Conservation (phyloP, 2,329 filamentous ascomycete species). For the Pseudofabraea citricarpa region DNA sequence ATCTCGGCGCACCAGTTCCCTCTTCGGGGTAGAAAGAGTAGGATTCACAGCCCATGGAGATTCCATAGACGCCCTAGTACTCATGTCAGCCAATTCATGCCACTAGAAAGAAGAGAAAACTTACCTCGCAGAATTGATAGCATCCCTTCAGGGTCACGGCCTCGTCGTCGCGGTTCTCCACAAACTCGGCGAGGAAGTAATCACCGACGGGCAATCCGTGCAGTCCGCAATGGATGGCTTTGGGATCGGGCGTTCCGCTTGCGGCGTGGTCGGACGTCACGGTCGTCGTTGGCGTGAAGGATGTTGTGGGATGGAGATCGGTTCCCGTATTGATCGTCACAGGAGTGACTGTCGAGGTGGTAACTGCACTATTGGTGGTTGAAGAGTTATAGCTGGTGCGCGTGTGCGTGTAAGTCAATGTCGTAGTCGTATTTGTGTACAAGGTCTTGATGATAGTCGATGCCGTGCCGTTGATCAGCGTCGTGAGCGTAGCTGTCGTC, state of each 20-base stretch:
- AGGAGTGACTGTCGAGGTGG: slow-evolving; percentile 29
- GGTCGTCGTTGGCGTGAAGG: slow-evolving; percentile 25
- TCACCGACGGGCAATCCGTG: slow-evolving; percentile 30
- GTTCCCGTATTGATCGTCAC: slow-evolving; percentile 23
- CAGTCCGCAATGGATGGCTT: slow-evolving; percentile 33
- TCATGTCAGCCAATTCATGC: not conserved
- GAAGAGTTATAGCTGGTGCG: not conserved
- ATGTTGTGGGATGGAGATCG: slow-evolving; percentile 18
- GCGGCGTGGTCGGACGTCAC: slow-evolving; percentile 23
- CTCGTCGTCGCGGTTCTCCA: slow-evolving; percentile 29
- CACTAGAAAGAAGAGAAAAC: slow-evolving; percentile 4
- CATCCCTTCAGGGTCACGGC: slow-evolving; percentile 35
- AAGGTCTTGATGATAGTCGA: slow-evolving; percentile 2
- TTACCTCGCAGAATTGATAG: slow-evolving; percentile 36
- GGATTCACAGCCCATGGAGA: slow-evolving; percentile 11
- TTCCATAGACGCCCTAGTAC: slow-evolving; percentile 6
- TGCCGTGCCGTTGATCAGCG: not conserved
- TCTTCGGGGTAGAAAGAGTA: slow-evolving; percentile 18
- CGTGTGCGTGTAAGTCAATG: not conserved
- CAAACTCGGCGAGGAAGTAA: slow-evolving; percentile 35
- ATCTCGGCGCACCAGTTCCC: slow-evolving; percentile 14
- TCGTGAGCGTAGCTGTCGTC: too few species aligned
- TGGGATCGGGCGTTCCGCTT: slow-evolving; percentile 26
- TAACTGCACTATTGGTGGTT: slow-evolving; percentile 25
- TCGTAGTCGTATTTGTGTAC: slow-evolving; percentile 3